Percentiles rank a stretch among this genome's conserved stretches.
Conservation (phyloP, 345 rosid species). For the Schrenkiella parvula region DNA sequence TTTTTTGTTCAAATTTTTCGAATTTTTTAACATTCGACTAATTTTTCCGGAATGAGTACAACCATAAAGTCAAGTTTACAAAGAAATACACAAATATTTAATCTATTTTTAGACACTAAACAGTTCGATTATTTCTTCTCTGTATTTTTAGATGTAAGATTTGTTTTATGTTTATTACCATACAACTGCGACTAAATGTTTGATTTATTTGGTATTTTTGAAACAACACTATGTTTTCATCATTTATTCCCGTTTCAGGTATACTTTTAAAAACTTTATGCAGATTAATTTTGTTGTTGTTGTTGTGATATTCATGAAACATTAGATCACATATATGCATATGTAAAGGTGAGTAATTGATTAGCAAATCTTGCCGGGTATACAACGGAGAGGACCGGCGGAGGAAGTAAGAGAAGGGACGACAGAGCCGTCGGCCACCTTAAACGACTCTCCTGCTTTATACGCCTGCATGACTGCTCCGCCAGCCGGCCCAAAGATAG, state of each 20-base stretch:
- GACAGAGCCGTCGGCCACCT: conserved; percentile 45
- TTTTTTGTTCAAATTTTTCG: too few relatives aligned
- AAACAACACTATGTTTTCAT: too few relatives aligned
- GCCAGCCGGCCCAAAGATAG: conserved; percentile 67
- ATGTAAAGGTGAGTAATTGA: background rate
- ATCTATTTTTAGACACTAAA: too few relatives aligned
- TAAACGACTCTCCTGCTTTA: conserved; percentile 40
- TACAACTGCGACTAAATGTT: too few relatives aligned
- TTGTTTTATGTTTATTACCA: too few relatives aligned
- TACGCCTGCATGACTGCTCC: conserved; percentile 50
- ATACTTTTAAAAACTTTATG: background rate
- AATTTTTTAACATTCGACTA: too few relatives aligned
- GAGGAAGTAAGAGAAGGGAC: conserved; percentile 62
- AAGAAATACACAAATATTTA: too few relatives aligned
- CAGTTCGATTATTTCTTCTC: too few relatives aligned
- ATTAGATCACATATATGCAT: background rate
- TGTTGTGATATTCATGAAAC: background rate
- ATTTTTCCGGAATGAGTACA: too few relatives aligned
- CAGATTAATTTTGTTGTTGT: background rate
- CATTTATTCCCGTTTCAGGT: background rate
- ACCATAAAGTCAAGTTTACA: too few relatives aligned
- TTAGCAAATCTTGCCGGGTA: conserved; percentile 39
- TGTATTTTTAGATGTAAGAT: too few relatives aligned
- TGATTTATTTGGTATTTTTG: too few relatives aligned
- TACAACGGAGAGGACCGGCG: conserved; percentile 61